Evolutionary conservation across 2,329 filamentous ascomycete species (phyloP).

Genomic region (Xylariaceae sp.): DNA sequence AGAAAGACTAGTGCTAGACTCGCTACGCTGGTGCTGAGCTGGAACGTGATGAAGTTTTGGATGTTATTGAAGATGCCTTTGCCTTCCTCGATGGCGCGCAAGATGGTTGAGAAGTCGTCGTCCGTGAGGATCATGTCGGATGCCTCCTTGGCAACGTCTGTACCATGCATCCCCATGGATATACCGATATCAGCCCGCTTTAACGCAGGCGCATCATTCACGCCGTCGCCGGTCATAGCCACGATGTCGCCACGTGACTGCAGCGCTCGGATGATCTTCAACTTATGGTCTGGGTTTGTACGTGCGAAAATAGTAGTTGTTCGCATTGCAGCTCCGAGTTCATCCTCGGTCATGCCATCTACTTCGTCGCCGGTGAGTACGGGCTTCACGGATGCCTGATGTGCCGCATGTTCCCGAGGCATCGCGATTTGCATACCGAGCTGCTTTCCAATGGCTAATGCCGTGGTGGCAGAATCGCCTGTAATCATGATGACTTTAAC

Average conservation of each 20-base stretch:
- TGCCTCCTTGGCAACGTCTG: conserved; percentile 94
- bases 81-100: conserved; percentile 94
- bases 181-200: conserved; percentile 98
- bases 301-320: conserved; percentile 93
- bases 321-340: conserved; percentile 78
- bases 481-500: conserved; percentile 99
- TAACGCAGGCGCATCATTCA: conserved; percentile 93
- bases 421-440: conserved; percentile 82
- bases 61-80: conserved; percentile 99
- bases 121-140: conserved; percentile 91
- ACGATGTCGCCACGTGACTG: conserved; percentile 94
- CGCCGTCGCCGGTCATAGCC: conserved; percentile 97
- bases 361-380: conserved; percentile 88
- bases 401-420: conserved; percentile 48
- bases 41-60: conserved; percentile 98
- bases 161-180: conserved; percentile 91
- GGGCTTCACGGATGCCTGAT: conserved; percentile 58
- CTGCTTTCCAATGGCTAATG: conserved; percentile 87
- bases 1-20: conserved; percentile 86
- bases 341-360: conserved; percentile 83
- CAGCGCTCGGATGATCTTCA: conserved; percentile 90
- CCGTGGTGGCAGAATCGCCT: conserved; percentile 91
- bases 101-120: conserved; percentile 85
- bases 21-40: conserved; percentile 93
- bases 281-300: conserved; percentile 94